Percentiles rank a stretch among this genome's conserved stretches.
Evolutionary conservation across 2,329 filamentous ascomycete genomes (phyloP).

Genomic region (Fragosphaeria purpurea): DNA sequence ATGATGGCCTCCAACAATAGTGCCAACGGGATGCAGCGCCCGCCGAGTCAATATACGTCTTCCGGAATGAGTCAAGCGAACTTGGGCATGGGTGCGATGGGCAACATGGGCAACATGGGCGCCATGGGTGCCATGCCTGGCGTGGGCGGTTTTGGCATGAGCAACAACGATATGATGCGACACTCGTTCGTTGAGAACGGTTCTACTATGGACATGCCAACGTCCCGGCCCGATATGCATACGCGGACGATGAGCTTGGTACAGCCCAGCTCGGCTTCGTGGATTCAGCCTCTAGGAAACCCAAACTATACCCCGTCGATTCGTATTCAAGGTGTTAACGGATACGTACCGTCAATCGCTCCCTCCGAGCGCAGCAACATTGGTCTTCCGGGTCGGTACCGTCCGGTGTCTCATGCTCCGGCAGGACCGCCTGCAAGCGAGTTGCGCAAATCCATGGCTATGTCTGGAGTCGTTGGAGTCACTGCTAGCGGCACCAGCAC

Average conservation of each 20-base stretch:
- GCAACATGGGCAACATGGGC: conserved; percentile 23
- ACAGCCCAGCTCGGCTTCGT: conserved; percentile 53
- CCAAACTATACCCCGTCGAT: conserved; percentile 41
- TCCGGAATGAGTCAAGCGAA: conserved; percentile 18
- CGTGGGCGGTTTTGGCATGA: conserved; percentile 13
- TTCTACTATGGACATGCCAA: conserved; percentile 28
- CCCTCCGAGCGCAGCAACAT: conserved; percentile 93
- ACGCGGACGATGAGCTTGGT: conserved; percentile 77
- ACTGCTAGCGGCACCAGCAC: neutral
- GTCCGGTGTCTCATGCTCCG: conserved; percentile 64
- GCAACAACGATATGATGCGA: conserved; percentile 22
- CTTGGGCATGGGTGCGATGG: conserved; percentile 17
- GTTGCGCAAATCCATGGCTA: conserved; percentile 29
- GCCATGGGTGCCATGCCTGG: conserved; percentile 18
- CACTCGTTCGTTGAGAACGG: conserved; percentile 38
- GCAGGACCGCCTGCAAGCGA: conserved; percentile 24
- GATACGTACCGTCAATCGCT: conserved; percentile 84
- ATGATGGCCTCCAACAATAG: conserved; percentile 49
- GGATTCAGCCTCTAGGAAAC: conserved; percentile 37
- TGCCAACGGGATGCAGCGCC: conserved; percentile 16
- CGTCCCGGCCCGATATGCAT: conserved; percentile 32
- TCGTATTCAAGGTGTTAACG: conserved; percentile 34
- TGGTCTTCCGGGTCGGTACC: conserved; percentile 79
- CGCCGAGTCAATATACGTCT: conserved; percentile 12
- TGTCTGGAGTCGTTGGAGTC: conserved; percentile 28